phyloP scores from a whole-genome alignment of 495 filamentous ascomycete species.

The Pyronema omphalodes region DNA sequence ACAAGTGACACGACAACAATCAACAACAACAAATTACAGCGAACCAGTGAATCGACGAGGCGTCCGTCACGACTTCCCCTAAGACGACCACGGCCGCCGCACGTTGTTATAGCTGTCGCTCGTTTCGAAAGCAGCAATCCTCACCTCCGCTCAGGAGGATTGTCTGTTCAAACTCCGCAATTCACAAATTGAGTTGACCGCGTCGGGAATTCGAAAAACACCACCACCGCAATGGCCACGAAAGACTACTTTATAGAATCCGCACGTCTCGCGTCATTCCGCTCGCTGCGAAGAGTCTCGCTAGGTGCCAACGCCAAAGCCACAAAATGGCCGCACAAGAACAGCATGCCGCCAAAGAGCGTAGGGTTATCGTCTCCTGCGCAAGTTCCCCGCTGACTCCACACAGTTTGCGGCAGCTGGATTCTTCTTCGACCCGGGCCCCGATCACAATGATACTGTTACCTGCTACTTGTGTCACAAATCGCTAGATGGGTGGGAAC shows the following conservation, averaged over 20 bases:
- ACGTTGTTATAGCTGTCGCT: too few relatives aligned
- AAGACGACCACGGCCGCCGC: too few relatives aligned
- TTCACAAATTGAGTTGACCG: too few relatives aligned
- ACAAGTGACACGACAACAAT: too few relatives aligned
- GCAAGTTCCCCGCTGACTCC: background rate
- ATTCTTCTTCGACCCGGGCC: constrained; percentile 77
- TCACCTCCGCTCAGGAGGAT: too few relatives aligned
- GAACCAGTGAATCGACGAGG: too few relatives aligned
- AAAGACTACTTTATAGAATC: background rate
- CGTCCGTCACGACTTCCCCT: too few relatives aligned
- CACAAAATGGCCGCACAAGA: constrained; percentile 17
- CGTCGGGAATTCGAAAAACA: too few relatives aligned
- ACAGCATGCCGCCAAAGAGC: background rate
- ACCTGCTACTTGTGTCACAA: constrained; percentile 77
- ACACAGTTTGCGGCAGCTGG: constrained; percentile 71
- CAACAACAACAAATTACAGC: too few relatives aligned
- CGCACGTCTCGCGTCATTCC: constrained; percentile 16
- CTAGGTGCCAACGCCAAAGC: background rate
- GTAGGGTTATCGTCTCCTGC: background rate
- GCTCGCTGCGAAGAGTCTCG: constrained; percentile 10
- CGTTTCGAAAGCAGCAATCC: too few relatives aligned
- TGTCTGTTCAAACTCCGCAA: too few relatives aligned
- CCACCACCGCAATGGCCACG: background rate
- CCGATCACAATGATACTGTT: constrained; percentile 63
- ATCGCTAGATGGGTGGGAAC: constrained; percentile 11